These are phyloP conservation scores for Suillus hirtellus DNA, from an alignment of 768 basidiomycete species.

Conservation along the genomic window DNA sequence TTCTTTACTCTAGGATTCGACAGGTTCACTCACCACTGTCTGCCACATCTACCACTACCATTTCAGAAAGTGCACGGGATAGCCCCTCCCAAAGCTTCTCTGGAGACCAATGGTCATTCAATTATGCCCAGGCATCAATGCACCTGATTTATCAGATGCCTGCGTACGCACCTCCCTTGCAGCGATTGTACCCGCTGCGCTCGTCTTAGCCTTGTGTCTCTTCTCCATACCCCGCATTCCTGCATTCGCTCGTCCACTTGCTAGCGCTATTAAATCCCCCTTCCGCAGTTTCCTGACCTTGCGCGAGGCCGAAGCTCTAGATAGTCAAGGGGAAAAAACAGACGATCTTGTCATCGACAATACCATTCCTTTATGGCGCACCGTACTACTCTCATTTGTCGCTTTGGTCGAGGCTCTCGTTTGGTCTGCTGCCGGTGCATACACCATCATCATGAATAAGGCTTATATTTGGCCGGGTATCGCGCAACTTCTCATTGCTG, in stretches of 20 bases:
- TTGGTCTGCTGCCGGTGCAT: conserved; percentile 66
- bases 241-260: conserved; percentile 19
- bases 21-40: no score
- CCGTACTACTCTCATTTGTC: conserved; percentile 53
- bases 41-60: no score
- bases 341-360: conserved; percentile 1
- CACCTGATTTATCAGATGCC: conserved; percentile 41
- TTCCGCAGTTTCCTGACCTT: conserved; percentile 50
- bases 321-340: conserved; percentile 13
- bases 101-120: conserved; percentile 5
- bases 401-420: conserved; percentile 56
- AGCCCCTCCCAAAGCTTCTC: background rate
- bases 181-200: conserved; percentile 45
- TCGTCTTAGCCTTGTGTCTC: conserved; percentile 47
- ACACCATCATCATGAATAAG: conserved; percentile 43
- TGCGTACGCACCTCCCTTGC: conserved; percentile 56
- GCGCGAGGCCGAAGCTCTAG: conserved; percentile 55
- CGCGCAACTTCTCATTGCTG: conserved; percentile 48
- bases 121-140: conserved; percentile 18
- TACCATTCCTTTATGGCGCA: conserved; percentile 56
- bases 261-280: conserved; percentile 19
- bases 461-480: conserved; percentile 35
- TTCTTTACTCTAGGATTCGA: no score
- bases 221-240: conserved; percentile 34
- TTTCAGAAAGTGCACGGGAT: background rate